These are phyloP conservation scores for Spathaspora hagerdaliae DNA, from an alignment of 805 yeast genomes.

Conservation along the genomic window DNA sequence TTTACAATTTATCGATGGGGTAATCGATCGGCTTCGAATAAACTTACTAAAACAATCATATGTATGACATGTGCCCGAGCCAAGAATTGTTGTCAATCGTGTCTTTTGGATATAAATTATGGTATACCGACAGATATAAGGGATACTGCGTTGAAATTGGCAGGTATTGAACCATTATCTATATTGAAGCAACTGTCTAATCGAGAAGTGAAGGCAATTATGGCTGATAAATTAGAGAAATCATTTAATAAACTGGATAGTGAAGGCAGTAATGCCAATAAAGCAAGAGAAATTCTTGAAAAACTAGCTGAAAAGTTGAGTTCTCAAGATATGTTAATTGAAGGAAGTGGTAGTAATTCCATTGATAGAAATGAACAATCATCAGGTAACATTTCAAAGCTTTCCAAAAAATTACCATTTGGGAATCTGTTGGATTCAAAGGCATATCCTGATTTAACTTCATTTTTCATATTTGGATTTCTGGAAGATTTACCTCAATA, in stretches of 20 bases:
- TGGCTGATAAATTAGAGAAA: constrained; percentile 48
- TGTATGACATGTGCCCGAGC: constrained; percentile 79
- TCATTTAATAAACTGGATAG: constrained; percentile 32
- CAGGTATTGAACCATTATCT: constrained; percentile 40
- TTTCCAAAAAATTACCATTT: constrained; percentile 63
- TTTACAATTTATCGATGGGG: constrained; percentile 80
- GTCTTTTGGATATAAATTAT: constrained; percentile 77
- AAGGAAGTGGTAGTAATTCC: constrained; percentile 13
- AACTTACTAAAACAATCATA: constrained; percentile 59
- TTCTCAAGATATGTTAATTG: constrained; percentile 3
- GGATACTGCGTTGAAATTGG: constrained; percentile 75
- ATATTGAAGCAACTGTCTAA: constrained; percentile 16
- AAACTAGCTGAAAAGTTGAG: constrained; percentile 40
- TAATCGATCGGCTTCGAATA: constrained; percentile 33
- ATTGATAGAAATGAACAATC: constrained; percentile 26
- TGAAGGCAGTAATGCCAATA: constrained; percentile 12
- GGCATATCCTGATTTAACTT: constrained; percentile 37
- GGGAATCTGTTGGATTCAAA: constrained; percentile 51
- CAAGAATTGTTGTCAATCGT: constrained; percentile 81
- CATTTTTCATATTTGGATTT: constrained; percentile 75
- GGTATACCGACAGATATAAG: constrained; percentile 77
- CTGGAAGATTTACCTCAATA: constrained; percentile 65
- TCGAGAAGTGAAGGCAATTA: constrained; percentile 35
- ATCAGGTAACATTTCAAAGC: constrained; percentile 33
- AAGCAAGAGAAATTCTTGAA: constrained; percentile 49